Base-by-base conservation (phyloP, 306 rosid species). In the Cercis canadensis region DNA sequence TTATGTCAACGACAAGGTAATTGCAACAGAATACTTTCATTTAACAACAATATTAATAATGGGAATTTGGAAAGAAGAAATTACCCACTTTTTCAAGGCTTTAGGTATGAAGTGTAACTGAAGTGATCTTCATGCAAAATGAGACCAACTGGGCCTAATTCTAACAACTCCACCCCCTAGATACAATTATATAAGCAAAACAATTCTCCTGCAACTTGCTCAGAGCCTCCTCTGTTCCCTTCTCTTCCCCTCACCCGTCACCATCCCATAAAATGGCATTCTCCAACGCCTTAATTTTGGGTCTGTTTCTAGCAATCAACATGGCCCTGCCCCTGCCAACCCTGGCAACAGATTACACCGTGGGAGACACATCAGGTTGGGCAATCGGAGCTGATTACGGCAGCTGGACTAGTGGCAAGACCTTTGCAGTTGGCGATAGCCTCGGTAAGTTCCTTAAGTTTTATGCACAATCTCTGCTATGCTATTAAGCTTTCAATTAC, bases 291-390 rank as follows among this genome's bases (percentile, higher is more conserved):
- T 17, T 70, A 47, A 57, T 83, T 80, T 63, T 79, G 37, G 61
- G 69, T 39, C 19, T 73, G 14, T 32, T 83, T 7, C 4, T 91
- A 29, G 78, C 72, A 2, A 41, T 87, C 43, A 81, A 67, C 65
- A 75, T 86, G 88, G 81, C 62, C 19, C 29, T 85, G 44, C 85
- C 62, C 19, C 29, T 85, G 44, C 84, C 83, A 40, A 67, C 81
- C 66, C 55, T 83, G 2, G 96, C 97, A 51, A 78, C 84, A 0
- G 92, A 70, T 2, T 81, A 89, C 88, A 87, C 86, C 0, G 88
- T 94, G 1, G 99, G 99, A 63, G 99, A 86, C 34, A 16, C 86
- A 21, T 57, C 87, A 2, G 99, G 99, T 62, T 94, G 99, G 99
- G 31, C 67, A 4, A 29, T 70, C 0, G 90, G 92, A 24, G 41